A percentile compares a stretch with the other conserved stretches of the same genome.
Conservation (phyloP, 1,284 basidiomycete species). For the Boletus mariae region DNA sequence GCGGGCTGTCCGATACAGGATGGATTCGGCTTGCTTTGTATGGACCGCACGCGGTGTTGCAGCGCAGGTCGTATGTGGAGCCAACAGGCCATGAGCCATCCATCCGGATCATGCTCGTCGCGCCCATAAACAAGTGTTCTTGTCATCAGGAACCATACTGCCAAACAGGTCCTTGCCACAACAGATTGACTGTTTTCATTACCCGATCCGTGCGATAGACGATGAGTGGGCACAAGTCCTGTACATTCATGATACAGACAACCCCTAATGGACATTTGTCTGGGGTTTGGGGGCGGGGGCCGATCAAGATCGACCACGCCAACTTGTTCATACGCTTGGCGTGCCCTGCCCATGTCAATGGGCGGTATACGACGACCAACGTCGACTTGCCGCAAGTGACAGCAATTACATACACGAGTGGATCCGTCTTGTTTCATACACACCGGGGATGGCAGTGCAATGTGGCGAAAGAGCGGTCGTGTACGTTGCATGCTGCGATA, state of each 20-base stretch:
- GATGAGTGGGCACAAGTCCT: too few species aligned
- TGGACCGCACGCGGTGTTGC: background rate
- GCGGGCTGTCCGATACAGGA: background rate
- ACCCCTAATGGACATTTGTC: background rate
- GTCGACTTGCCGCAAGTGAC: background rate
- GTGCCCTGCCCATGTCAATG: background rate
- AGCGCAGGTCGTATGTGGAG: background rate
- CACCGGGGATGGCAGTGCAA: background rate
- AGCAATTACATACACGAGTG: background rate
- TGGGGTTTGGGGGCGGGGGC: background rate
- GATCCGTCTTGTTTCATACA: background rate
- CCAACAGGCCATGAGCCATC: background rate
- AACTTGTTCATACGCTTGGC: background rate
- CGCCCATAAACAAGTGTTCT: too few species aligned
- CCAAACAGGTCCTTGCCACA: too few species aligned
- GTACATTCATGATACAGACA: too few species aligned
- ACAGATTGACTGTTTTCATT: too few species aligned
- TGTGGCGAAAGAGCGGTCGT: too few species aligned
- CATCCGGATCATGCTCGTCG: too few species aligned
- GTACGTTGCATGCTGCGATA: too few species aligned
- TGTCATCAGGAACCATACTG: too few species aligned
- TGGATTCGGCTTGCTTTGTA: background rate
- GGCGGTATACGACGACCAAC: background rate
- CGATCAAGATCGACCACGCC: background rate
- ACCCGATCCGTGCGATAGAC: too few species aligned